Evolutionary conservation across 2,329 filamentous ascomycete species (phyloP), one percentile per base, ranked within the genome.

Genomic region (Trichocomaceae sp.): DNA sequence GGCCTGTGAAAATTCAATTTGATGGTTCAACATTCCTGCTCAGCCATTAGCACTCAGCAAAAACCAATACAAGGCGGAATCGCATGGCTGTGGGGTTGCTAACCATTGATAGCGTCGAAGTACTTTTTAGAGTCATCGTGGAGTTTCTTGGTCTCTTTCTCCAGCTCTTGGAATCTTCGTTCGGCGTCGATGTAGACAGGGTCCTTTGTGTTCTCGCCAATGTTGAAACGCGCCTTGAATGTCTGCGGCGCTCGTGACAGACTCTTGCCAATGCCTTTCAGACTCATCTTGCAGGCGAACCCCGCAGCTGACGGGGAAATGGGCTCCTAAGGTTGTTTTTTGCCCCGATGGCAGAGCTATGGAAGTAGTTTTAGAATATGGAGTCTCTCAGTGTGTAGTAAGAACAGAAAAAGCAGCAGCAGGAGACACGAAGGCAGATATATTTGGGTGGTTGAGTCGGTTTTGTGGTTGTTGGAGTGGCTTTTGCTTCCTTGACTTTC

Each of bases 101-200:
- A 29, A 84, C 82, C 88, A 76, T 97, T 96, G 76, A 99, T 96
- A 69, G 93, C 89, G 52, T 96, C 85, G 66, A 95, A 96, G 74
- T 99, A 99, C 76, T 95, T 96, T 72, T 91, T 88, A 55, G 90
- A 95, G 74, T 97, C 92, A 77, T 96, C 90, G 75, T 97, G 92
- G 29, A 96, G 84, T 73, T 88, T 92, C 80, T 96, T 97, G 35
- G 93, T 97, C 77, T 99, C 91, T 61, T 79, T 86, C 75, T 99
- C 93, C 60, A 99, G 82, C 76, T 99, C 93, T 61, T 90, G 80
- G 70, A 97, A 99, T 48, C 93, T 86, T 59, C 91, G 84, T 71
- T 99, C 93, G 60, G 93, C 89, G 73, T 99, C 93, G 60, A 88
- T 85, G 72, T 96, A 99, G 66, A 99, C 86, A 47, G 89, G 79